Evolutionary conservation across 1,139 yeast species (phyloP), one percentile per base, ranked within the genome.

Genomic region (Entelexis sorbosivorans): DNA sequence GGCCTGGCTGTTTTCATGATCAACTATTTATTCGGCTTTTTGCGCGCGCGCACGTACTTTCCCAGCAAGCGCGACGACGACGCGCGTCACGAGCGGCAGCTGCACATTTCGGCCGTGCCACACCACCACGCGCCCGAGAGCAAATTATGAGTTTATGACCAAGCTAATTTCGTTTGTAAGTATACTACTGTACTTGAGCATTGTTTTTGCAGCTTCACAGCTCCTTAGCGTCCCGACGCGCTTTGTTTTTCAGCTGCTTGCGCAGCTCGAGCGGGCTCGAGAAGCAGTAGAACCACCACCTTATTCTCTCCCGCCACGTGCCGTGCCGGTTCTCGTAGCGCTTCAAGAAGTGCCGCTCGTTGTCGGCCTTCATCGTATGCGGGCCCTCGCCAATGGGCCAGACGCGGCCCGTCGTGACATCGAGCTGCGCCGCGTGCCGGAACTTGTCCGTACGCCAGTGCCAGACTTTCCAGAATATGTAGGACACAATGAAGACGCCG

Each of bases 1-100:
- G 54, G 68, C 3, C 49, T 68, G 8, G 56, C 71, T 19, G 69
- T 54, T 70, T 66, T 71, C 24, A 60, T 66, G 16, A 68, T 72
- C 17, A 75, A 75, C 57, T 65, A 73, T 48, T 71, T 73, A 1
- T 73, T 76, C 60, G 69, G 69, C 9, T 40, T 66, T 66, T 38
- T 73, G 47, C 58, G 69, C 10, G 69, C 63, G n/a, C 54, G 57
- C 38, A 35, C 59, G 3, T 54, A 42, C 20, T 42, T 31, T 26
- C 34, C 22, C 2, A 29, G 32, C 10, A 29, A 20, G 38, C 24
- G 7, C 11, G 13, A 13, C 16, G 28, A 3, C 11, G 13, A 13
- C 16, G 28, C 9, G 17, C n/a, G 10, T 7, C 32, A 26, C 5
- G 4, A 17, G 14, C n/a, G n/a, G 28, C 42, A 40, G 16, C 4